Base-by-base conservation (phyloP, 1,284 basidiomycete species). In the Malassezia caprae region DNA sequence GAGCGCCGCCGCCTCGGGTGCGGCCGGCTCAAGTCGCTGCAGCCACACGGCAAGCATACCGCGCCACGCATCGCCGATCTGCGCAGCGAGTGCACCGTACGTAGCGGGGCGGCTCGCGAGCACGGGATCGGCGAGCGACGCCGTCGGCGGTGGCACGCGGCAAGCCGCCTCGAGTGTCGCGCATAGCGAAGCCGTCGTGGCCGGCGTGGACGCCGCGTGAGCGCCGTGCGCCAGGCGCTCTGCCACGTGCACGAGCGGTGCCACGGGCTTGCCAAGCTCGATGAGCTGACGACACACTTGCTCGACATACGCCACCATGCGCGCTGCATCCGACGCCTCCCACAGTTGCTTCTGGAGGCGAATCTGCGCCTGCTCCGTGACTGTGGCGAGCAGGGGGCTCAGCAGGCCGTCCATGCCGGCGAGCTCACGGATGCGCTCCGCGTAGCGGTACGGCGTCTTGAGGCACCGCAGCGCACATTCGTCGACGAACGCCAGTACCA, bases 381-480 rank as follows among this genome's bases (percentile, higher is more conserved):
- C 82, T 77, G 85, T 82, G 4, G 93, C 71, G 6, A 93, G 77
- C 0, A 57, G 21, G 13, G 55, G 49, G 87, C 86, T 61, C 85
- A 88, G 1, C 82, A 81, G 60, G 71, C 65, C 26, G 34, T 37
- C 27, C 7, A 65, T 58, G 50, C 28, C 64, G 48, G 23, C 48
- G 56, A 49, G 55, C 26, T 37, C 26, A 78, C 78, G 51, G 81
- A 72, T 59, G 11, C 84, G 83, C 67, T 96, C 90, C 51, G 93
- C 79, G 71, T 94, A 96, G 32, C 83, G 81, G 73, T 91, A 88
- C 0, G 89, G 87, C 0, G 84, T 86, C 76, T 87, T 90, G 60
- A 84, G 69, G 62, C 85, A 89, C n/a, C 88, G 81, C 53, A 86
- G 83, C 7, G 87, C 78, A 67, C 88, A 93, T 43, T 90, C 87